Base-by-base conservation (phyloP, 202 grass and related monocot species). In the Carex arenaria region DNA sequence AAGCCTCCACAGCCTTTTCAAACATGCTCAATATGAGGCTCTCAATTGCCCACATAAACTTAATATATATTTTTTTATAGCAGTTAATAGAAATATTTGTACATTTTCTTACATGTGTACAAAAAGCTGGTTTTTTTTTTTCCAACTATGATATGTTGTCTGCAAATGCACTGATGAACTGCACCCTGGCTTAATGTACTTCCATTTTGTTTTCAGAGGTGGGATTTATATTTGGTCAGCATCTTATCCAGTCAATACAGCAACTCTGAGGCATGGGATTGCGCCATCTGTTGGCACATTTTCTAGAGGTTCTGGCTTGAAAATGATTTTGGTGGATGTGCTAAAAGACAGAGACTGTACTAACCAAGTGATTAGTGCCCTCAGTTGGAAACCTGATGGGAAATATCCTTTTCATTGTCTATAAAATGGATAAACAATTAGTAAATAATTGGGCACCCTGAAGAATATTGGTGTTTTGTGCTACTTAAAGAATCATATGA, bases 181-280 rank as follows among this genome's bases (percentile, higher is more conserved):
- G 67, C 72, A 68, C 71, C 63, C 79, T 79, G 34, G 10, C 67
- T 82, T 47, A 74, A 18, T 49, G 45, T 10, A 5, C 19, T 18
- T 38, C 68, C 5, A 18, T 87, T 87, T 65, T 59, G 81, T 82
- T 90, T 84, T 38, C 72, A 94, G 90, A 83, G 87, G 92, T 82
- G 89, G 89, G 34, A 98, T 98, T 85, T 94, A 89, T 82, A 91
- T 98, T 79, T 98, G 95, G 95, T 98, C 92, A 10, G 92, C 92
- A 72, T 98, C 95, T 56, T 98, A 94, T 83, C 95, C 90, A 80
- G 90, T 90, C 43, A 94, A 98, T 84, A 77, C 90, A 49, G 86
- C 92, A 31, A 90, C 85, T 13, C 77, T 94, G 82, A 93, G 90
- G 89, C 65, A 86, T 90, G 90, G 90, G 62, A 79, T 74, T 72